Evolutionary conservation across 768 basidiomycete species (phyloP), one percentile per base, ranked within the genome.

Genomic region (Trametes meyenii): DNA sequence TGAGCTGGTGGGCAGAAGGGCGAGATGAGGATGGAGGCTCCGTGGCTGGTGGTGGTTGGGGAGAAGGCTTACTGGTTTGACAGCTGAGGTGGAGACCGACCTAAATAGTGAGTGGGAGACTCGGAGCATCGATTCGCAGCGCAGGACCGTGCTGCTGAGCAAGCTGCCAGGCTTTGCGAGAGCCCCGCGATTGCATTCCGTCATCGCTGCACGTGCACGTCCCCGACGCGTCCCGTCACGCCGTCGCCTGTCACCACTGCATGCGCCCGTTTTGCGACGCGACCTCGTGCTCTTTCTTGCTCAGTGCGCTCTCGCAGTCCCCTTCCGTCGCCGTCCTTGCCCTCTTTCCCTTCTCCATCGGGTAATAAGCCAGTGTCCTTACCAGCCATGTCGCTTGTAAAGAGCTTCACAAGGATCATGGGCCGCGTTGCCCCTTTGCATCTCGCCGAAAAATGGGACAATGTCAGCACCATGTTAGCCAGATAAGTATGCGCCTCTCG

Each of bases 361-460:
- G n/a, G 6, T 5, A 24, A 35, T 57, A 39, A 33, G 29, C 29
- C 29, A 55, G 19, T 46, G 33, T 4, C 23, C 8, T 17, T 13
- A 33, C 3, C 26, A 11, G 35, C 52, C 12, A 65, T 73, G 71
- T 72, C 74, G 12, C 58, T 80, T 35, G 69, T 85, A 13, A 85
- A 82, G 71, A 75, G 79, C 35, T 83, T 88, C 12, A 83, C 82
- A 66, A 80, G 77, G 44, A 85, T 87, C 0, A 89, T 94, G 88
- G 89, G 91, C 63, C 83, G 86, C 26, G 90, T 97, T 64, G 94
- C 95, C 1, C 96, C 96, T 3, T 81, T 94, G 21, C 79, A 84
- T 39, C 80, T 97, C 8, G 95, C 96, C 17, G 94, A 90, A 66
- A 85, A 82, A 63, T 98, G 96, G 94, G 96, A 98, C 70, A 98